Evolutionary conservation across 139 green algal genomes (phyloP).

Genomic region (Gonium pectorale): DNA sequence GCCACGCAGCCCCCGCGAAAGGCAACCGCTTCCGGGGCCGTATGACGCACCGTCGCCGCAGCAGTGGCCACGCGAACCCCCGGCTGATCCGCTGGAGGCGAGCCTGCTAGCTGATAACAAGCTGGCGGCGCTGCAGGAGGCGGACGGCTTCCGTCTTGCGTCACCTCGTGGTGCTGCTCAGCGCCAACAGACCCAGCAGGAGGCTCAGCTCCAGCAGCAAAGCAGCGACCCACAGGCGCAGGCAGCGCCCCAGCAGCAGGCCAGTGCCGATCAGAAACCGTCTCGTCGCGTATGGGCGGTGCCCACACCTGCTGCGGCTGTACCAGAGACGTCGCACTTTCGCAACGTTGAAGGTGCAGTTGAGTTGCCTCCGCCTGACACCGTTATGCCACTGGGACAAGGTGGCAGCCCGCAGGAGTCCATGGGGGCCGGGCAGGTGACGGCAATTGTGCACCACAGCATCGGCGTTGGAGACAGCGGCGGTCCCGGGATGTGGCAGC

Average conservation of each 20-base stretch:
- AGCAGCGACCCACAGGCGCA: background rate
- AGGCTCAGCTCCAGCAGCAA: background rate
- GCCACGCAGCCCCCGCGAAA: background rate
- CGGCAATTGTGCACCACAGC: slow-evolving; percentile 9
- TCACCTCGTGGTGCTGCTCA: background rate
- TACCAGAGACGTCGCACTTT: too few species aligned
- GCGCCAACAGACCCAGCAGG: background rate
- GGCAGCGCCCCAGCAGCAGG: background rate
- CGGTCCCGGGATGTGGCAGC: slow-evolving; percentile 32
- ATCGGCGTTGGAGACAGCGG: slow-evolving; percentile 35
- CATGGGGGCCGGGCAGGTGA: background rate
- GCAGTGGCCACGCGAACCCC: background rate
- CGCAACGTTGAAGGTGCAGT: too few species aligned
- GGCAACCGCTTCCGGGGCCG: slow-evolving; percentile 5
- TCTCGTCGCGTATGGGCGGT: too few species aligned
- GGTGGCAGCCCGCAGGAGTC: too few species aligned
- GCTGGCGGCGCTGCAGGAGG: slow-evolving; percentile 21
- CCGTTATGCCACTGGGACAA: too few species aligned
- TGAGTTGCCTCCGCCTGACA: too few species aligned
- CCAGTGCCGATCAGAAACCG: too few species aligned
- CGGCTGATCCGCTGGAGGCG: slow-evolving; percentile 27
- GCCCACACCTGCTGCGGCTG: too few species aligned
- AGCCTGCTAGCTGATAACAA: background rate
- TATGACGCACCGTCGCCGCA: slow-evolving; percentile 38
- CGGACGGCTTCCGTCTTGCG: slow-evolving; percentile 23